These are phyloP conservation scores for Hypomontagnella monticulosa DNA, from an alignment of 495 filamentous ascomycete species.

Conservation along the genomic window DNA sequence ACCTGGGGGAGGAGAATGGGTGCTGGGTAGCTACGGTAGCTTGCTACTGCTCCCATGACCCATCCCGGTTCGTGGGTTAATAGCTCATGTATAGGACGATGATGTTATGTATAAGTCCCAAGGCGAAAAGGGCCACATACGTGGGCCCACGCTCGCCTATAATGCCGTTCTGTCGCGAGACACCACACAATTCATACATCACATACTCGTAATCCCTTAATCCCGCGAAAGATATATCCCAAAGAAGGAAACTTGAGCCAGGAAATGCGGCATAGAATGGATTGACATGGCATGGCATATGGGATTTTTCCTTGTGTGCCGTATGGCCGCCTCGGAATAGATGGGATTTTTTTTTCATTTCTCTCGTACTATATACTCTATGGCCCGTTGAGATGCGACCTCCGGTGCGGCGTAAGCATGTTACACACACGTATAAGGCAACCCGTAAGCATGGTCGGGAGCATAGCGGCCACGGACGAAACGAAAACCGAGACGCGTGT, in stretches of 20 bases:
- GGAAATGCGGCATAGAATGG: slow-evolving; percentile 6
- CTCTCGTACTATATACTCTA: slow-evolving; percentile 1
- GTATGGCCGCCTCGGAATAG: neutral
- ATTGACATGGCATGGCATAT: neutral
- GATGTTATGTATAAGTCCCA: slow-evolving; percentile 4
- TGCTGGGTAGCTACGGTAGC: slow-evolving; percentile 2
- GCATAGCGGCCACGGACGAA: slow-evolving; percentile 18
- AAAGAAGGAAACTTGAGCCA: slow-evolving; percentile 7
- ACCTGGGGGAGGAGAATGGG: neutral
- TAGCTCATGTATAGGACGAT: slow-evolving; percentile 35
- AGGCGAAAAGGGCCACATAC: slow-evolving; percentile 8
- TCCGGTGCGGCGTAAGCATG: slow-evolving; percentile 34
- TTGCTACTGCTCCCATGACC: slow-evolving; percentile 15
- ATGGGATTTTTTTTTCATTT: neutral
- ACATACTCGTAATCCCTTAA: slow-evolving; percentile 16
- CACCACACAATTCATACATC: slow-evolving; percentile 9
- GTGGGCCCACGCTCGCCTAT: slow-evolving; percentile 12
- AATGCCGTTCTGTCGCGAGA: slow-evolving; percentile 20
- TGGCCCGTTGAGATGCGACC: slow-evolving; percentile 1
- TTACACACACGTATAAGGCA: slow-evolving; percentile 29
- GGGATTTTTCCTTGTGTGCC: neutral
- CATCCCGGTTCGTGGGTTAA: slow-evolving; percentile 42
- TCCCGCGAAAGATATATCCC: slow-evolving; percentile 27
- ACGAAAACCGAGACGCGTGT: slow-evolving; percentile 36
- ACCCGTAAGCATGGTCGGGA: slow-evolving; percentile 26